Base-by-base conservation (phyloP, 2,329 filamentous ascomycete species). In the Lasiodiplodia sp. region DNA sequence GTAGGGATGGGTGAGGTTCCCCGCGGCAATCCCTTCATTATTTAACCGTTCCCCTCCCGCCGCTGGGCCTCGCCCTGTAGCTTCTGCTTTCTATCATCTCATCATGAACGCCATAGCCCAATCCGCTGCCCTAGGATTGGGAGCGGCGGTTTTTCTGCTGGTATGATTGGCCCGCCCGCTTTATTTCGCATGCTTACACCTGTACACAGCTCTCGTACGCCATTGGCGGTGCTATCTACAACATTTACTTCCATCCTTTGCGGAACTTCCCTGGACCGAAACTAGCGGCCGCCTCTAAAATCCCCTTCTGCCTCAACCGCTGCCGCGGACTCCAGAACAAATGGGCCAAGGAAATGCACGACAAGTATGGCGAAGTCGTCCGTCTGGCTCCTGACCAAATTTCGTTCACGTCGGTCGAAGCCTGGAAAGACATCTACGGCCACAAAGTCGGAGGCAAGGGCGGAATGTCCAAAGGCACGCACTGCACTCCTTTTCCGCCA, bases 381-480 rank as follows among this genome's bases (percentile, higher is more conserved):
- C 68, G 70, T 4, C 23, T 71, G 14, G 40, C 57, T 2, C 68
- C 68, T 16, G 53, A 58, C 37, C 66, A 68, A 34, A 38, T 71
- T 18, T 68, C 70, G 16, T 70, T 68, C 52, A 67, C 34, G 16
- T 44, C 58, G 4, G 23, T 60, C 38, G 58, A 70, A 10, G 68
- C 70, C 4, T 71, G 70, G 69, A 65, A 52, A 18, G 70, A 71
- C 21, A 71, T 70, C 52, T 70, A 71, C 44, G 70, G 69, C 23
- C 67, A 73, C 63, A 66, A 68, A 16, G 37, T 47, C 34, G 71
- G 66, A 34, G 56, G 47, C 10, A 53, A 21, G 25, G 66, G 66
- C 34, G 57, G 66, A 21, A 49, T 68, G 56, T 23, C 47, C 12
- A 68, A 66, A 68, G 60, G 60, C 38, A 64, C 12, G 58, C 38